Conservation (phyloP, 768 basidiomycete genomes). For the Mrakia frigida region DNA sequence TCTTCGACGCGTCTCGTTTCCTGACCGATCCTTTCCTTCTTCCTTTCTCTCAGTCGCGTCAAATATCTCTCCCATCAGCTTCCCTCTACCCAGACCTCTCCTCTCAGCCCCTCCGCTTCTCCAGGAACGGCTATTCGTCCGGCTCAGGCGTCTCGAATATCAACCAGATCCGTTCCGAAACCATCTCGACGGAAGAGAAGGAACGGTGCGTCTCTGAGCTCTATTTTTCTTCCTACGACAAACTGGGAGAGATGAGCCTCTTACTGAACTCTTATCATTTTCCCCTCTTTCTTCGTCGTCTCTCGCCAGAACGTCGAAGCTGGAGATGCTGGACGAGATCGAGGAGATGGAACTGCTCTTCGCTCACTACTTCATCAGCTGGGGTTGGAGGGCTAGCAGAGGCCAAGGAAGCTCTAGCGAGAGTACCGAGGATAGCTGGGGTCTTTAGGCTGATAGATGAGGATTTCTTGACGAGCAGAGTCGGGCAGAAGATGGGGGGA, state of each 20-base stretch:
- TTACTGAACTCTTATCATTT: conserved; percentile 45
- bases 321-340: conserved; percentile 88
- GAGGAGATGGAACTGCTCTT: conserved; percentile 91
- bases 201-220: conserved; percentile 37
- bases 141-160: conserved; percentile 63
- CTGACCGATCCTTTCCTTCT: not conserved
- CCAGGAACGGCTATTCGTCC: conserved; percentile 40
- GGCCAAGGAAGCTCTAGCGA: not conserved
- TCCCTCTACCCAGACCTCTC: conserved; percentile 57
- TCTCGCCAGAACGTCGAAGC: conserved; percentile 28
- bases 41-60: conserved; percentile 53
- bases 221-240: not conserved
- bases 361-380: conserved; percentile 57
- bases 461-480: not conserved
- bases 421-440: not conserved
- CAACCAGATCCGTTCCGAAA: conserved; percentile 56
- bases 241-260: too few species aligned
- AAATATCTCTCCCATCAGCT: conserved; percentile 69
- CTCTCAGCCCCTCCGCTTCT: conserved; percentile 60
- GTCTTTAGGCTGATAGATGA: not conserved
- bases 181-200: conserved; percentile 39
- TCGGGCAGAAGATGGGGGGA: too few species aligned
- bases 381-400: conserved; percentile 15
- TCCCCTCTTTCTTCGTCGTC: not conserved
- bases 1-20: not conserved